These are phyloP conservation scores for Spathaspora boniae DNA, from an alignment of 805 yeast species.

Conservation along the genomic window DNA sequence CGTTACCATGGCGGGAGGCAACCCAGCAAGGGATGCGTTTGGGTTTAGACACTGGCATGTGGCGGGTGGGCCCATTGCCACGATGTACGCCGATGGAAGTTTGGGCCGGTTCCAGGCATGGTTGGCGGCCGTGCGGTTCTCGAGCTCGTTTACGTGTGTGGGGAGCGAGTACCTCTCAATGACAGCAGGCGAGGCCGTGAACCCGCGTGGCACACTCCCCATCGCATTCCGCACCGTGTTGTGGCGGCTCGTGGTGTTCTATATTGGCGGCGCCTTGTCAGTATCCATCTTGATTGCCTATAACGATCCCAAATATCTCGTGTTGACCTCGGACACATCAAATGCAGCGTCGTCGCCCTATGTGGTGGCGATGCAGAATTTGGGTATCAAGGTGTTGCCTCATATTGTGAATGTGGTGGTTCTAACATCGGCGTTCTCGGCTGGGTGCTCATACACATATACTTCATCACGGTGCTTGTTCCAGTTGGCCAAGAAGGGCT, in stretches of 20 bases:
- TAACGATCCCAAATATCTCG: slow-evolving; percentile 25
- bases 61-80: slow-evolving; percentile 38
- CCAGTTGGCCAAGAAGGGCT: slow-evolving; percentile 33
- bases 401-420: slow-evolving; percentile 32
- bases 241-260: slow-evolving; percentile 42
- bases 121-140: slow-evolving; percentile 27
- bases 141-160: slow-evolving; percentile 28
- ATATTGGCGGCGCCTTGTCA: slow-evolving; percentile 41
- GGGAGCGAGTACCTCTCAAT: slow-evolving; percentile 45
- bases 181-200: slow-evolving; percentile 42
- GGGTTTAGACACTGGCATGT: too few relatives aligned
- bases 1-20: slow-evolving; percentile 2
- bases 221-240: slow-evolving; percentile 41
- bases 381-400: slow-evolving; percentile 34
- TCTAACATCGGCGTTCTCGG: slow-evolving; percentile 34
- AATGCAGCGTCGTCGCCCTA: slow-evolving; percentile 33
- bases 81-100: slow-evolving; percentile 32
- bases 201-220: slow-evolving; percentile 39
- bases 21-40: too few relatives aligned
- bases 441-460: slow-evolving; percentile 34
- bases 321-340: slow-evolving; percentile 18
- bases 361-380: slow-evolving; percentile 33
- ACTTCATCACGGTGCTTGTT: slow-evolving; percentile 35
- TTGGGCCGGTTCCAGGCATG: slow-evolving; percentile 42
- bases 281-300: slow-evolving; percentile 38